Conservation (phyloP, 1,284 basidiomycete genomes). For the Pascua guehoae region DNA sequence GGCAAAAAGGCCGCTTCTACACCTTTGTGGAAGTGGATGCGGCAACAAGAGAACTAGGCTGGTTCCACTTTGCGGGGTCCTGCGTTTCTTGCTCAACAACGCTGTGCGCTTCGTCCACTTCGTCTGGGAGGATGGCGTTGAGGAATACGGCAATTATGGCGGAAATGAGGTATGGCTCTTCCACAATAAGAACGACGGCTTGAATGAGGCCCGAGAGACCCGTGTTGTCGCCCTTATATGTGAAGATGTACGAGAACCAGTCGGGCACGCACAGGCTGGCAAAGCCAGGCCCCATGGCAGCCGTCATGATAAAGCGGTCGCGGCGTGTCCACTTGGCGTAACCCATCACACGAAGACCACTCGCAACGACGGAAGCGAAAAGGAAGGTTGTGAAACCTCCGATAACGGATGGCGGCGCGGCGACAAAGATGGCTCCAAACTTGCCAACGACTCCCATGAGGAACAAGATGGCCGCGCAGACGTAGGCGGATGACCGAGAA, state of each 20-base stretch:
- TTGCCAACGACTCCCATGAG: slow-evolving; percentile 33
- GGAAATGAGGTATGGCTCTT: slow-evolving; percentile 54
- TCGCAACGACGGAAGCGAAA: slow-evolving; percentile 50
- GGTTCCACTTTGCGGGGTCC: too few relatives aligned
- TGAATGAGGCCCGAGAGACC: slow-evolving; percentile 71
- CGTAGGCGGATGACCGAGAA: slow-evolving; percentile 26
- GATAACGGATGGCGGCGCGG: slow-evolving; percentile 22
- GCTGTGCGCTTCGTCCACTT: too few relatives aligned
- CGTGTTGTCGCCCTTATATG: slow-evolving; percentile 53
- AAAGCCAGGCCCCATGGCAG: slow-evolving; percentile 69
- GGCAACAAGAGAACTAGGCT: too few relatives aligned
- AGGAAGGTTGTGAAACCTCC: slow-evolving; percentile 40
- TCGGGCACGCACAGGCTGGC: slow-evolving; percentile 55
- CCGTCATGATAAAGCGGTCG: slow-evolving; percentile 67
- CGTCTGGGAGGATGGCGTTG: too few relatives aligned
- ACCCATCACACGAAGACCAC: slow-evolving; percentile 69
- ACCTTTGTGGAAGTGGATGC: too few relatives aligned
- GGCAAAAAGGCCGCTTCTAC: too few relatives aligned
- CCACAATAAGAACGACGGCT: slow-evolving; percentile 72
- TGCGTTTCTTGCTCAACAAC: too few relatives aligned
- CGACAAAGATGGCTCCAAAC: slow-evolving; percentile 33
- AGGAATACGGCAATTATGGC: slow-evolving; percentile 28
- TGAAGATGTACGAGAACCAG: slow-evolving; percentile 43
- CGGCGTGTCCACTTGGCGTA: slow-evolving; percentile 64
- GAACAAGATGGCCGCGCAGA: slow-evolving; percentile 31